Percentiles rank a stretch among this genome's conserved stretches.
These are phyloP conservation scores for Lathyrus aphaca DNA, from an alignment of 306 rosid genomes.

Conservation along the genomic window DNA sequence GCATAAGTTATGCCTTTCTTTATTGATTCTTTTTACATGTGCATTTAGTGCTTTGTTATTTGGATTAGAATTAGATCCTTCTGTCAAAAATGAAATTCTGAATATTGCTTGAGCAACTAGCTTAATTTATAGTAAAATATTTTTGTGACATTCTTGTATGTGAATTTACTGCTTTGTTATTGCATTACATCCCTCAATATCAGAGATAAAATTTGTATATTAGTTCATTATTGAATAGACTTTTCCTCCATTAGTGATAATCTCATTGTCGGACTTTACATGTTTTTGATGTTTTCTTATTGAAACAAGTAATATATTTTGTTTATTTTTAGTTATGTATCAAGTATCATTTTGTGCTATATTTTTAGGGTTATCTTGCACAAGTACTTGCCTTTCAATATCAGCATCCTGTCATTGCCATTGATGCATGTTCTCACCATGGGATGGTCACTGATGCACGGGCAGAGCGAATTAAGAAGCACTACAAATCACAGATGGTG, in stretches of 20 bases:
- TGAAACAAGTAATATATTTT: slow-evolving; percentile 3
- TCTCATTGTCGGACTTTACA: slow-evolving; percentile 22
- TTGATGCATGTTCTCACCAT: slow-evolving; percentile 93
- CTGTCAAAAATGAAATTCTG: slow-evolving; percentile 22
- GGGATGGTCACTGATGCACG: slow-evolving; percentile 77
- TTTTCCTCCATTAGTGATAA: slow-evolving; percentile 20
- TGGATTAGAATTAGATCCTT: slow-evolving; percentile 10
- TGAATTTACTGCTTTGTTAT: slow-evolving; percentile 33
- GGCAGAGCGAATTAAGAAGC: slow-evolving; percentile 72
- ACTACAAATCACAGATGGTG: slow-evolving; percentile 69
- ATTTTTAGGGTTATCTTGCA: slow-evolving; percentile 88
- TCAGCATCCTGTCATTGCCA: slow-evolving; percentile 77
- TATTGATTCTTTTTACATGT: slow-evolving; percentile 4
- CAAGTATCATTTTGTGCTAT: slow-evolving; percentile 9
- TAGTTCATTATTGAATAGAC: slow-evolving; percentile 5
- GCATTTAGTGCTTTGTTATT: slow-evolving; percentile 7
- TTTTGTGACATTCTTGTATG: slow-evolving; percentile 25
- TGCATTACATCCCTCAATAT: slow-evolving; percentile 2
- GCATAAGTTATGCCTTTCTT: slow-evolving; percentile 12
- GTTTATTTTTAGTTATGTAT: slow-evolving; percentile 13
- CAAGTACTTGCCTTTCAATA: slow-evolving; percentile 87
- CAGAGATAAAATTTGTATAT: slow-evolving; percentile 26
- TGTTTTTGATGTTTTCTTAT: slow-evolving; percentile 2
- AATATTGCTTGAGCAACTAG: slow-evolving; percentile 2
- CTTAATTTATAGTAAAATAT: neutral